phyloP scores from a whole-genome alignment of 2,329 filamentous ascomycete genomes.

The Diaporthe sp. region DNA sequence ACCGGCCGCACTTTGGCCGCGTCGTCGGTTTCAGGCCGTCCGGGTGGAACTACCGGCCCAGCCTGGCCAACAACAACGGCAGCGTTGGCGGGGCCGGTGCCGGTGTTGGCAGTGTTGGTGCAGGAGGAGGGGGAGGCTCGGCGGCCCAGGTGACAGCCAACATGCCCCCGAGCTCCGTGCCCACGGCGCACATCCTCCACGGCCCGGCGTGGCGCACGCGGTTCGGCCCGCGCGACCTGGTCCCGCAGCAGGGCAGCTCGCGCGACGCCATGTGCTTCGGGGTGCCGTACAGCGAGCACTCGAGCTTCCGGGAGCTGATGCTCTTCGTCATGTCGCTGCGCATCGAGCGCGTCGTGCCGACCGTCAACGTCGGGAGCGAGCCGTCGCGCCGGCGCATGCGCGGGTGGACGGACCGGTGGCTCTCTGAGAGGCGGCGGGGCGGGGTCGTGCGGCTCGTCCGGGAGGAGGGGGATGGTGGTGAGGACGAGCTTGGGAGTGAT shows the following conservation, averaged over 20 bases:
- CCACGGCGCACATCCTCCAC: slow-evolving; percentile 67
- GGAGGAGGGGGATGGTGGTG: slow-evolving; percentile 53
- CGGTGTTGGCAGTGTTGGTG: background rate
- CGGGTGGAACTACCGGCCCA: slow-evolving; percentile 92
- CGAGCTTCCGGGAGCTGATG: slow-evolving; percentile 92
- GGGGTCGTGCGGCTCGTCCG: slow-evolving; percentile 64
- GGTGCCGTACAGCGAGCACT: slow-evolving; percentile 96
- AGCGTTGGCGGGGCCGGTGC: background rate
- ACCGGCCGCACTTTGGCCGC: slow-evolving; percentile 85
- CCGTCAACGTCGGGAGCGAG: slow-evolving; percentile 84
- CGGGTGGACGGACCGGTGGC: slow-evolving; percentile 75
- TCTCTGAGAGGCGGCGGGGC: slow-evolving; percentile 69
- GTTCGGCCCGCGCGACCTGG: slow-evolving; percentile 80
- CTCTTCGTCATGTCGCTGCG: slow-evolving; percentile 91
- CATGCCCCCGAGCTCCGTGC: slow-evolving; percentile 63
- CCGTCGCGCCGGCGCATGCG: slow-evolving; percentile 72
- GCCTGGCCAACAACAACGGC: slow-evolving; percentile 66
- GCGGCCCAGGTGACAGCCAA: slow-evolving; percentile 69
- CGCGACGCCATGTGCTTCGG: slow-evolving; percentile 89
- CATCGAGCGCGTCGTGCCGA: slow-evolving; percentile 92
- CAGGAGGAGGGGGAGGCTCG: background rate
- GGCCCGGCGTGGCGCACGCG: slow-evolving; percentile 80
- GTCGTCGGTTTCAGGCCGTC: slow-evolving; percentile 93
- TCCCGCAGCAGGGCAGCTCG: slow-evolving; percentile 87
- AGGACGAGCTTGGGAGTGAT: slow-evolving; percentile 48